phyloP scores from a whole-genome alignment of 352 stramenopile genomes.

The Phytophthora pluvialis region DNA sequence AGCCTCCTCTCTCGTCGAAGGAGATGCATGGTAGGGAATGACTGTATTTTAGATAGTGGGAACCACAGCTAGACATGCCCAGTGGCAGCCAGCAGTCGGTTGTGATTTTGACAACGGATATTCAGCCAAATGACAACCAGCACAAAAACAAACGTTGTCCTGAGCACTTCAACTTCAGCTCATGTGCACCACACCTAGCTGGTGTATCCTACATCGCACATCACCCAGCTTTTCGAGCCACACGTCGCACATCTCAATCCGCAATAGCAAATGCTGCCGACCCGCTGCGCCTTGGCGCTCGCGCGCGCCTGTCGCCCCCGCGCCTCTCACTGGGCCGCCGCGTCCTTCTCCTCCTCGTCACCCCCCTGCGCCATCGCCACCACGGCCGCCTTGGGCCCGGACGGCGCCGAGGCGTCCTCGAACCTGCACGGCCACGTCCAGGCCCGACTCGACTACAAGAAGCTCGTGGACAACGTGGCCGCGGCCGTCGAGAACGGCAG shows the following conservation, averaged over 20 bases:
- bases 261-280: slow-evolving; percentile 7
- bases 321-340: neutral
- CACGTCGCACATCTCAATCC: slow-evolving; percentile 10
- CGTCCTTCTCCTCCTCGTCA: slow-evolving; percentile 5
- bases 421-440: slow-evolving; percentile 67
- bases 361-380: slow-evolving; percentile 17
- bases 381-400: slow-evolving; percentile 1
- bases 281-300: slow-evolving; percentile 4
- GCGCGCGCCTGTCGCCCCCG: slow-evolving; percentile 13
- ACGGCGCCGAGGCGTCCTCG: slow-evolving; percentile 33
- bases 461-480: slow-evolving; percentile 64
- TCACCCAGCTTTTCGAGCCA: neutral
- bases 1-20: neutral
- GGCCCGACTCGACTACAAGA: slow-evolving; percentile 80
- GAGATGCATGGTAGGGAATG: slow-evolving; percentile 24
- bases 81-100: slow-evolving; percentile 20
- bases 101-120: slow-evolving; percentile 32
- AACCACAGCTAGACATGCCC: slow-evolving; percentile 27
- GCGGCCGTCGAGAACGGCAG: slow-evolving; percentile 60
- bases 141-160: neutral
- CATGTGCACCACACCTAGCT: slow-evolving; percentile 2
- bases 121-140: slow-evolving; percentile 31
- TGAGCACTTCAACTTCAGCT: neutral
- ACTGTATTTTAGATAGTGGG: slow-evolving; percentile 47
- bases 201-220: neutral